These are phyloP conservation scores for Globisporangium nagaii DNA, from an alignment of 352 stramenopile genomes.

Conservation along the genomic window DNA sequence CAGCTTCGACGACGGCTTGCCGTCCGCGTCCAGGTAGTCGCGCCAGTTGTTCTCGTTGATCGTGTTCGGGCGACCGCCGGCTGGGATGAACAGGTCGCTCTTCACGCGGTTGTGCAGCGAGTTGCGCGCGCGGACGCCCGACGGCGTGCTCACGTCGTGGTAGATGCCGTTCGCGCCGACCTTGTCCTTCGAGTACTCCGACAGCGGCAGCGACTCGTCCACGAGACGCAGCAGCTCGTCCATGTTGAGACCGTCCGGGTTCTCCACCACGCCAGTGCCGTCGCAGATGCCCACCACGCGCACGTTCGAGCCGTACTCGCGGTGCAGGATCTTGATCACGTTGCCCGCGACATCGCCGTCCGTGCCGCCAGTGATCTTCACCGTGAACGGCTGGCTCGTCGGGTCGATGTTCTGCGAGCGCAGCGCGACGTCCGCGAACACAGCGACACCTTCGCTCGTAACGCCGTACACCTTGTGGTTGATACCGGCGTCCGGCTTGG, in stretches of 20 bases:
- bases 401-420: conserved; percentile 77
- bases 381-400: conserved; percentile 62
- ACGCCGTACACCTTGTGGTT: conserved; percentile 88
- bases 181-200: conserved; percentile 54
- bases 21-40: conserved; percentile 56
- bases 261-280: conserved; percentile 92
- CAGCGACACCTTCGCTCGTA: conserved; percentile 75
- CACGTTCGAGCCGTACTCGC: conserved; percentile 91
- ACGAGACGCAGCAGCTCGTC: conserved; percentile 93
- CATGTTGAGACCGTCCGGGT: conserved; percentile 93
- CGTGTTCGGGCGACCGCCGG: conserved; percentile 73
- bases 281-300: conserved; percentile 92
- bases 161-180: conserved; percentile 50
- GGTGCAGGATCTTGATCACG: conserved; percentile 96
- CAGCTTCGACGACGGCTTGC: conserved; percentile 73
- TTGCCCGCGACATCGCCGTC: conserved; percentile 98
- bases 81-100: conserved; percentile 83
- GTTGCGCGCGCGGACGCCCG: conserved; percentile 92
- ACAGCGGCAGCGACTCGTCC: conserved; percentile 87
- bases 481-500: conserved; percentile 78
- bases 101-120: conserved; percentile 96
- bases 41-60: conserved; percentile 87
- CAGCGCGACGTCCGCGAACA: conserved; percentile 74
- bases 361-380: conserved; percentile 92
- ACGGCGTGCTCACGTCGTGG: conserved; percentile 76